phyloP scores from a whole-genome alignment of 148 eudicot genomes.

The Vaccinium macrocarpon region DNA sequence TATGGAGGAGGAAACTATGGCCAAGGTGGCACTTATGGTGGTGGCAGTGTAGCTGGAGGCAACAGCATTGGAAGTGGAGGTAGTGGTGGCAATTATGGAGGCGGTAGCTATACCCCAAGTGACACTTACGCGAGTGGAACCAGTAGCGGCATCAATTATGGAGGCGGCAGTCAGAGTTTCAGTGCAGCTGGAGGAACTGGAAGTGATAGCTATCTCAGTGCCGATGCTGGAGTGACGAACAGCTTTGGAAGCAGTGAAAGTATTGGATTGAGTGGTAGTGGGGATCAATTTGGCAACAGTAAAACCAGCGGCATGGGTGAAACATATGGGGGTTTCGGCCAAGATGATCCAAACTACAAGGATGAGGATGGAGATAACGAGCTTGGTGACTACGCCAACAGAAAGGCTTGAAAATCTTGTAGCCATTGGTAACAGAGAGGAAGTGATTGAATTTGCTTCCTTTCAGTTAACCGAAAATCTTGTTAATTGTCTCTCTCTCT shows the following conservation, averaged over 20 bases:
- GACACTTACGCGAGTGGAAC: background rate
- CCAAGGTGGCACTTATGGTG: slow-evolving; percentile 19
- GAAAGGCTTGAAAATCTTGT: slow-evolving; percentile 25
- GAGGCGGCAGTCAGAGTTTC: slow-evolving; percentile 17
- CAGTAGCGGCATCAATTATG: slow-evolving; percentile 15
- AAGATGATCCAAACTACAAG: slow-evolving; percentile 26
- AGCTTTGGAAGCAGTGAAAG: slow-evolving; percentile 32
- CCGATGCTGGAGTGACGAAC: slow-evolving; percentile 27
- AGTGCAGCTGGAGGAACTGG: slow-evolving; percentile 32
- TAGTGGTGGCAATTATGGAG: slow-evolving; percentile 16
- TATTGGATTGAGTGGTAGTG: slow-evolving; percentile 26
- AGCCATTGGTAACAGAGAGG: background rate
- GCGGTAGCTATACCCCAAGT: background rate
- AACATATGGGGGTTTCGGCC: slow-evolving; percentile 26
- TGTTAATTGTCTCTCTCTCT: background rate
- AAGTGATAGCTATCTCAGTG: slow-evolving; percentile 19
- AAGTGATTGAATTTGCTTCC: background rate
- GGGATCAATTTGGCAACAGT: slow-evolving; percentile 29
- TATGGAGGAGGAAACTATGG: background rate
- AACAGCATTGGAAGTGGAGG: slow-evolving; percentile 14
- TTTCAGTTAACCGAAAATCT: background rate
- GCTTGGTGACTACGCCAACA: slow-evolving; percentile 34
- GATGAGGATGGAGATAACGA: slow-evolving; percentile 34
- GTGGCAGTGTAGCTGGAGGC: slow-evolving; percentile 24
- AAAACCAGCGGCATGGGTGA: slow-evolving; percentile 15